Base-by-base conservation (phyloP, 352 stramenopile species). In the Pythium plurisporium region DNA sequence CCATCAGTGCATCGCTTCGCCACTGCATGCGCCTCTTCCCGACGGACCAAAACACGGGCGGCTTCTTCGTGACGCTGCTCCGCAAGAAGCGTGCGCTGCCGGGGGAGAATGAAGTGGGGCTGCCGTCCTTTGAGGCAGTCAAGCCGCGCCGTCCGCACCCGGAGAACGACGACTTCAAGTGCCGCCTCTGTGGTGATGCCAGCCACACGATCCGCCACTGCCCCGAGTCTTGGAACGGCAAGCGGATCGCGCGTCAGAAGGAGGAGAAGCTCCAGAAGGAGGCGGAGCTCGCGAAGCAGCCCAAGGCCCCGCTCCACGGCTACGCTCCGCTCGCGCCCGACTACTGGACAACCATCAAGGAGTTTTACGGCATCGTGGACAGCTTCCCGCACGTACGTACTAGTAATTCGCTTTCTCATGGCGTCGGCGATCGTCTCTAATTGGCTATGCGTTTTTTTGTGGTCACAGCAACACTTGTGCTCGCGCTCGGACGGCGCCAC, bases 21-120 rank as follows among this genome's bases (percentile, higher is more conserved):
- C 60, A 78, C 22, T 98, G 91, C 59, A 76, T 97, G 64, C 82
- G 97, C 6, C 79, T 99, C 33, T 87, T 99, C 44, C 97, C 97
- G 5, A 98, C 98, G 20, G 95, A 99, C 71, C 86, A 98, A 49
- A 93, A 99, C 68, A 98, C 95, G 1, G 96, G 96, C 27, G 97
- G 96, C 17, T 99, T 99, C 70, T 99, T 99, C 67, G 81, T 99
- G 15, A 89, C 91, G 20, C 74, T 99, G 8, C 73, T 99, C 25
- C 65, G 83, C 29, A 98, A 98, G 57, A 76, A 53, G 40, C 64
- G 31, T 26, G 47, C 61, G 7, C 59, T 87, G 1, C 66, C 72
- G 38, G 73, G 67, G 4, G 63, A 59, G 26, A 26, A 59, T 6
- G 64, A 89, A 37, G 44, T 29, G 11, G 75, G 77, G 0, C 62